Base-by-base conservation (phyloP, 352 stramenopile genomes). In the Blastocystis sp. region DNA sequence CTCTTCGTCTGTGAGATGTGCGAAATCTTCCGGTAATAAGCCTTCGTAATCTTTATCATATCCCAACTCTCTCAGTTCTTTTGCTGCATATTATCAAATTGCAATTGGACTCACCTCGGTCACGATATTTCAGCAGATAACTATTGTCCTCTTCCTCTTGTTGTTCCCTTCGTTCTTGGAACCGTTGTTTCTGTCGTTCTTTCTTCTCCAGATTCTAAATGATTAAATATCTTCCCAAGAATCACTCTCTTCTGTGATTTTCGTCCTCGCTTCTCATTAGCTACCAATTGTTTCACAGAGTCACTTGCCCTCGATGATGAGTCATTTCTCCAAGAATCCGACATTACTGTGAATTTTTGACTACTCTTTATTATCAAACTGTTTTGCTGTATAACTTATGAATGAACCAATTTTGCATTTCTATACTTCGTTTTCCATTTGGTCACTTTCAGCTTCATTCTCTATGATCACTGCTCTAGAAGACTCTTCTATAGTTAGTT, bases 201-300 rank as follows among this genome's bases (percentile, higher is more conserved):
- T 63, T 59, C 2, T 42, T 80, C n/a, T 58, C 46, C 12, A 65
- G 19, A 58, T 63, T 80, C 69, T 80, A 80, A 11, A 12, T n/a
- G 12, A 63, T 46, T 24, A 32, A 2, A 0, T 16, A 35, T n/a
- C 11, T 37, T 35, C 35, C 19, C 12, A 0, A 1, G n/a, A n/a
- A 12, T 43, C 61, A 80, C 69, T 80, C 69, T 49, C 42, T 80
- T 80, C n/a, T 80, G 69, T 39, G 69, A 80, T 35, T 80, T 80
- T 3, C 69, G 32, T 63, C 43, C 69, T 80, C 69, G 37, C 37
- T 80, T 29, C 42, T 80, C 69, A 80, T 80, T 80, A 29, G 37
- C n/a, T 16, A 80, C 69, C 3, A 80, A 32, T 32, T 80, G 46
- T n/a, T 80, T 80, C 1, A 80, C 32, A 24, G 42, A 29, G 7